These are phyloP conservation scores for Ascoidea asiatica DNA, from an alignment of 805 yeast genomes.

Conservation along the genomic window DNA sequence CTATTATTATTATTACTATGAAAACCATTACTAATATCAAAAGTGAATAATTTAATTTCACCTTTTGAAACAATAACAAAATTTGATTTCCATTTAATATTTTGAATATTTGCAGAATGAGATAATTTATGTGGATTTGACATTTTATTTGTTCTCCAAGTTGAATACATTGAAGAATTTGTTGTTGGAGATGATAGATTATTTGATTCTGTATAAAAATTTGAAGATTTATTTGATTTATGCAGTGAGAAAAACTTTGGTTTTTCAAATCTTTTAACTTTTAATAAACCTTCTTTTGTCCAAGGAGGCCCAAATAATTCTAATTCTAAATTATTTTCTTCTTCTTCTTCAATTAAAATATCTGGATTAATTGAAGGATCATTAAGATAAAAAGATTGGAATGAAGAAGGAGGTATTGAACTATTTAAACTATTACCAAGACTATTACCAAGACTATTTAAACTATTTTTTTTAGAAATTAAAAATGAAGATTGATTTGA, in stretches of 20 bases:
- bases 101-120: neutral
- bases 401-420: neutral
- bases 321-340: slow-evolving; percentile 42
- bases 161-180: neutral
- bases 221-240: neutral
- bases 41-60: slow-evolving; percentile 43
- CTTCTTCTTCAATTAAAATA: slow-evolving; percentile 15
- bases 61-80: slow-evolving; percentile 63
- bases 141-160: neutral
- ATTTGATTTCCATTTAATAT: slow-evolving; percentile 28
- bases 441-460: too few relatives aligned
- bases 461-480: neutral
- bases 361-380: neutral
- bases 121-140: neutral
- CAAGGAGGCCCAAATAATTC: slow-evolving; percentile 68
- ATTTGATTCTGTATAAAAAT: neutral
- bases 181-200: neutral
- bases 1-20: neutral
- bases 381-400: neutral
- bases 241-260: slow-evolving; percentile 3
- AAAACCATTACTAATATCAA: slow-evolving; percentile 16
- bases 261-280: slow-evolving; percentile 13
- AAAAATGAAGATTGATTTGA: neutral
- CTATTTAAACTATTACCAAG: neutral
- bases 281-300: slow-evolving; percentile 59